Evolutionary conservation across 164 flowering plant species (phyloP), one percentile per base, ranked within the genome.

Genomic region (Berberis thunbergii): DNA sequence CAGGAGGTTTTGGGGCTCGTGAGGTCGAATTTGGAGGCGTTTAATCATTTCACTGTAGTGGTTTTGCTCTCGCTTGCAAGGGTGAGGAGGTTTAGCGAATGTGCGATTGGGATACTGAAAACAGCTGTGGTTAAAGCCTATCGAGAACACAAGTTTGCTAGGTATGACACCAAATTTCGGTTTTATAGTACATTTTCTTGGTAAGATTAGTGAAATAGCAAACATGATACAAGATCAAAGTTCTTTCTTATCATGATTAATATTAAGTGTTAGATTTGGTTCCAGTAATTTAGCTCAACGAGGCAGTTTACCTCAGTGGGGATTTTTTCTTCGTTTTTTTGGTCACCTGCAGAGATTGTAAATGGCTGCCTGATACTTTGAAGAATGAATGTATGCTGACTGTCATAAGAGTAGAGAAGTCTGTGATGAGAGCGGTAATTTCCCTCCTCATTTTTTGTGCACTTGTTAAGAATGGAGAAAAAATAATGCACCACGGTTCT

Each of bases 391-490:
- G 70, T 73, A 59, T 70, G 62, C 77, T 74, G 67, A 79, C 72
- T 61, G 80, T 75, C 57, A 77, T 73, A 70, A 50, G 73, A 48
- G 75, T 86, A 60, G 89, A 91, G 71, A 81, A 82, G 71, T 87
- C 90, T 54, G 70, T 87, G 41, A 62, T 83, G 59, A 80, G 81
- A 87, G 87, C 96, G 73, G 97, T 91, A 80, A 84, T 64, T 59
- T 41, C 44, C 58, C 45, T 55, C 38, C 57, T 60, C 57, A 41
- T 43, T 48, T 65, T 26, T 45, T 38, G 48, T 48, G 1, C 12
- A 6, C 4, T 59, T 2, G 41, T 52, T 52, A 10, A 52, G 10
- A 52, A 52, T 52, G n/a, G 5, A 10, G 55, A 52, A 52, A 11
- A 26, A 26, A 26, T 26, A 26, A 26, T 26, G 26, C 26, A 26